Conservation (phyloP, 1,284 basidiomycete species). For the Cutaneotrichosporon sp. region DNA sequence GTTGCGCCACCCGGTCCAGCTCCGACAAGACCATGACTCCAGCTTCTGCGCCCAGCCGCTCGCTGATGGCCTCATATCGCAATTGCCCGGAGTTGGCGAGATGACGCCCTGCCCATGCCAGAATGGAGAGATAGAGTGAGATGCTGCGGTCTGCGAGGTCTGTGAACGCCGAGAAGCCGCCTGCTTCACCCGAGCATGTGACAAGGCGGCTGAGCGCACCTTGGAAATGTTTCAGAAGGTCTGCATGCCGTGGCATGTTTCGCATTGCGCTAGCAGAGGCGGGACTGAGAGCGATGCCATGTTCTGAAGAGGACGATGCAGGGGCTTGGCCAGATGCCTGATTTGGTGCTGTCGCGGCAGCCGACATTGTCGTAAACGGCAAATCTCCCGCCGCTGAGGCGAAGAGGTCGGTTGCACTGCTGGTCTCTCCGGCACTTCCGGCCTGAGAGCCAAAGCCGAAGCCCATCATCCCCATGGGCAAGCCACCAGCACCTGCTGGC, state of each 20-base stretch:
- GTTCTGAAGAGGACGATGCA: not conserved
- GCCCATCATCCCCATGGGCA: not conserved
- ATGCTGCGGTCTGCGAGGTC: not conserved
- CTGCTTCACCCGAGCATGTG: not conserved
- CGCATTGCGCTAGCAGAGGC: not conserved
- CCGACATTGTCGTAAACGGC: too few relatives aligned
- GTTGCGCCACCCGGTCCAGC: not conserved
- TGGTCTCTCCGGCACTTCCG: too few relatives aligned
- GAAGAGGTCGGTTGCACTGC: too few relatives aligned
- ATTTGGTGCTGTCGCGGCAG: too few relatives aligned
- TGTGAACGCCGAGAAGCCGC: not conserved
- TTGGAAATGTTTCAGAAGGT: not conserved
- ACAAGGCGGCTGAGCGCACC: not conserved
- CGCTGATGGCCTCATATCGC: not conserved
- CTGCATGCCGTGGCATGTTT: not conserved
- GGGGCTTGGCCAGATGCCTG: too few relatives aligned
- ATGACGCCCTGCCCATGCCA: not conserved
- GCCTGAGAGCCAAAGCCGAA: not conserved
- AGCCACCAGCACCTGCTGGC: not conserved
- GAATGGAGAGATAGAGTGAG: not conserved
- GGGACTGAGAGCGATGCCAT: not conserved
- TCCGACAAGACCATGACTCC: not conserved
- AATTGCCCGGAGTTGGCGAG: not conserved
- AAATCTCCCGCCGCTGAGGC: too few relatives aligned
- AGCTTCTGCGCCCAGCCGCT: not conserved